Base-by-base conservation (phyloP, 495 filamentous ascomycete species). In the Physcia stellaris region DNA sequence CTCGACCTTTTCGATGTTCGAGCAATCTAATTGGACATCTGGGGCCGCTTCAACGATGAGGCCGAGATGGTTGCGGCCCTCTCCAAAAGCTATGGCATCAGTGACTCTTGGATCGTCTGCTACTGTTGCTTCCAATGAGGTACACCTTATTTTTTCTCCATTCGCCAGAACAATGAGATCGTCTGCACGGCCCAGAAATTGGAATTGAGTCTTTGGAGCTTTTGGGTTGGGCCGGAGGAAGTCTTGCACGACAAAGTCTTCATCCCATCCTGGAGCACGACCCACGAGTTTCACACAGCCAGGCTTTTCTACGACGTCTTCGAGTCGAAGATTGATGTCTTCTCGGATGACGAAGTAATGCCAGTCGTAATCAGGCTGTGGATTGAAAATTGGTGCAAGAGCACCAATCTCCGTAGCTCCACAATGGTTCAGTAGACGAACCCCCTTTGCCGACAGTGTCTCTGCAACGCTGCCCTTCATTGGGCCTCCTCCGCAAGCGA, bases 401-500 rank as follows among this genome's bases (percentile, higher is more conserved):
- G 53, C 42, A 2, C 62, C 60, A 10, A 44, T 47, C 37, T 66
- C 62, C 7, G 60, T 66, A 2, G 51, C 42, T 2, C 60, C 62
- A 28, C 56, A 63, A 24, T 55, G 53, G 31, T 59, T 60, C 16
- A 66, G 36, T 1, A 62, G 37, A 18, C 40, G 52, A 2, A 64
- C 54, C 2, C 54, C 48, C 12, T 33, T 32, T 0, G 38, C 12
- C 4, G 18, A 17, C 1, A 65, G 45, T 16, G 26, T 35, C 1
- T 45, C 30, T 3, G 47, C 56, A 0, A 55, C 41, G 0, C 32
- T 18, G 2, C 40, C 19, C 30, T 58, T 60, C 1, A 66, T 45
- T 1, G 50, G 45, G 0, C 61, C 64, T 6, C 66, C 66, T 6
- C 66, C 66, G 18, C 54, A 50, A 11, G 52, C 56, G 7, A 70